Evolutionary conservation across 2,329 filamentous ascomycete genomes (phyloP).

Genomic region (Trichoderma gracile): DNA sequence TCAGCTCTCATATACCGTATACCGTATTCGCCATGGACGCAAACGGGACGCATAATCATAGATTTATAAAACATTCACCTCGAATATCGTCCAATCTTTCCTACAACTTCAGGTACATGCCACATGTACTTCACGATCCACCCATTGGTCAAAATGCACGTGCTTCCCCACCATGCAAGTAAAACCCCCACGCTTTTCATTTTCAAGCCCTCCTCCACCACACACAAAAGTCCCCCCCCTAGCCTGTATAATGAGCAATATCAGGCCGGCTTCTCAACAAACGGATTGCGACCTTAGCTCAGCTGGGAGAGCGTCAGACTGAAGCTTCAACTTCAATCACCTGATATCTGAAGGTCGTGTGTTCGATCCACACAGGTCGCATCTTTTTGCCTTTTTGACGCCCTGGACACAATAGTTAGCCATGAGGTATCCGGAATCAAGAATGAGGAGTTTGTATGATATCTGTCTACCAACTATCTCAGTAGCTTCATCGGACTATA

Average conservation of each 20-base stretch:
- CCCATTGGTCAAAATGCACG: neutral
- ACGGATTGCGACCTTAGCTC: slow-evolving; percentile 23
- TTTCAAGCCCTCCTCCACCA: neutral
- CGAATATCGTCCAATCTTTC: no score
- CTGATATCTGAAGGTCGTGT: slow-evolving; percentile 25
- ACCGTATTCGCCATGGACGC: no score
- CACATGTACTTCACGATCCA: slow-evolving; percentile 1
- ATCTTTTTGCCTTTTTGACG: slow-evolving; percentile 14
- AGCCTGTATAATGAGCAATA: slow-evolving; percentile 13
- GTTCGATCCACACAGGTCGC: slow-evolving; percentile 26
- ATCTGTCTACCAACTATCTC: no score
- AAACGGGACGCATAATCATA: no score
- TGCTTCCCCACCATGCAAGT: neutral
- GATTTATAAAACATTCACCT: no score
- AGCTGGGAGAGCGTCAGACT: slow-evolving; percentile 26
- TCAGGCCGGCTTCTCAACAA: neutral
- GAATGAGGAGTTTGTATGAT: neutral
- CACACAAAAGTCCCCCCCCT: neutral
- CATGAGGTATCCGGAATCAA: neutral
- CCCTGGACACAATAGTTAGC: neutral
- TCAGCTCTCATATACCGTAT: no score
- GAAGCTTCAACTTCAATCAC: slow-evolving; percentile 22
- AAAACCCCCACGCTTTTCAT: neutral
- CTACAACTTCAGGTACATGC: neutral
- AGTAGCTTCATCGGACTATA: no score